Evolutionary conservation across 2,329 filamentous ascomycete genomes (phyloP), one percentile per base, ranked within the genome.

Genomic region (Madurella mycetomatis): DNA sequence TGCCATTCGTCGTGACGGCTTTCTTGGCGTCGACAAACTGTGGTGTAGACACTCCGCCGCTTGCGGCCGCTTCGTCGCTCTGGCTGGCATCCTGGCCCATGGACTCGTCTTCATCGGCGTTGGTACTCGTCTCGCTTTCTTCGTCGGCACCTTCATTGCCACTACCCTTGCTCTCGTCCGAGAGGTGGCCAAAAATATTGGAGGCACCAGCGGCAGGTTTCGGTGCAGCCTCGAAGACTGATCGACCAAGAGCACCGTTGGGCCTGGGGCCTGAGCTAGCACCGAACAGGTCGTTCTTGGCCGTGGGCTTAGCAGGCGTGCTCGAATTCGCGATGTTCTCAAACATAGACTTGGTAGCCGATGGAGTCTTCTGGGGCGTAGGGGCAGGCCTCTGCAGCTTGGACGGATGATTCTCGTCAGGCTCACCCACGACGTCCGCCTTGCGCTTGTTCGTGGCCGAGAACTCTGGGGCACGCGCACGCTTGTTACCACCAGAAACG

Each of bases 161-260:
- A 58, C 80, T 83, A 48, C 76, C 80, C 66, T 79, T 80, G 41
- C 79, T 81, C 32, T 71, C 73, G 62, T 82, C 80, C 1, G 81
- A 84, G 8, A 85, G 73, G 60, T 84, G 79, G 19, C 76, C 77
- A 63, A 86, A 86, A 47, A 84, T 83, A 63, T 85, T 84, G 44
- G 68, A 62, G 41, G 67, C 63, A 1, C 66, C 43, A 12, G 60
- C 57, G 9, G 52, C 51, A 45, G 71, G 64, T 64, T 76, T 76
- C 15, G 69, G 49, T 51, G 68, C 71, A 39, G 60, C 40, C 18
- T 63, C 64, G 9, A 69, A 62, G 9, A 64, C 72, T 1, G 76
- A 77, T 25, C 72, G 70, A 30, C 74, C 70, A 25, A 75, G 62
- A 34, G 67, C 69, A 41, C 69, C 70, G 41, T 70, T 72, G 15